Evolutionary conservation across 768 basidiomycete genomes (phyloP), one percentile per base, ranked within the genome.

Genomic region (Harrya chromipes): DNA sequence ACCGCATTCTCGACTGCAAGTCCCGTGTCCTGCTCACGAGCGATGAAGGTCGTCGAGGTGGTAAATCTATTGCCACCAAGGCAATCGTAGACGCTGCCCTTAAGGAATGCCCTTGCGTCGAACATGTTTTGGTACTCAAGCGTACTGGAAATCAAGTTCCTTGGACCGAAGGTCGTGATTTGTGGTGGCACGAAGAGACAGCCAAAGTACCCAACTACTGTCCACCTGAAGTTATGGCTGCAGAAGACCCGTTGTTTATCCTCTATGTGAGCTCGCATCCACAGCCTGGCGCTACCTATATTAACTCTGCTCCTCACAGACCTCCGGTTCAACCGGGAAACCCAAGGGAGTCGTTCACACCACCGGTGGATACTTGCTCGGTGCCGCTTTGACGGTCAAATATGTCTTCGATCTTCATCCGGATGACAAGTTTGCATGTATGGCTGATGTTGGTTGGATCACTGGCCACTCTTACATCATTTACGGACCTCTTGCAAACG

Each of bases 401-500:
- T 97, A 95, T 68, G 91, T 97, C 54, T 99, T 97, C 65, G 95
- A 99, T 67, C 82, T 97, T 19, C 95, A 99, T 69, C 84, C 87
- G n/a, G 93, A 90, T 52, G 95, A 97, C 73, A 84, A 79, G 58
- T 97, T 94, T 68, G 97, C 86, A 1, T 98, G 95, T 76, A 94
- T 97, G 94, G 95, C 95, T 49, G 95, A 99, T 64, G 80, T 99
- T 45, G 95, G 95, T 60, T 98, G 95, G 95, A 95, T 98, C 73
- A 98, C 95, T 3, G 94, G 94, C 16, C 93, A 97, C 72, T 90
- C 89, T 72, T 90, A 97, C 73, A 97, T 98, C 64, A 79, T 97
- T 57, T 97, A 97, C 69, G 95, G 95, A 13, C 95, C 95, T 3
- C 85, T 97, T 44, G 73, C 79, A n/a, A 86, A 87, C 56, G 90